Evolutionary conservation across 306 rosid species (phyloP).

Genomic region (Pyrus betulifolia): DNA sequence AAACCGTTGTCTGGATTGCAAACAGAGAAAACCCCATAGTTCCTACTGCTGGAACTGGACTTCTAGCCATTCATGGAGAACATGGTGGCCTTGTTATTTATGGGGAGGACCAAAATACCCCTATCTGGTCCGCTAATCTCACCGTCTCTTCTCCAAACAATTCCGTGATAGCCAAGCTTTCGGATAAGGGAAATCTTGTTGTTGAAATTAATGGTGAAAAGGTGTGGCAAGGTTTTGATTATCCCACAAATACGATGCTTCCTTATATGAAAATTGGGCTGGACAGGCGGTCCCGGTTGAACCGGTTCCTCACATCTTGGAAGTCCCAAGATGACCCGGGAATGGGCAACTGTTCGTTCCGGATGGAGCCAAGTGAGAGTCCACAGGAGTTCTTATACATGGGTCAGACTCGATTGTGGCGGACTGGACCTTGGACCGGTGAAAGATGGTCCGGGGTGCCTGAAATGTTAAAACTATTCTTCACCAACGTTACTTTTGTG

Average conservation of each 20-base stretch:
- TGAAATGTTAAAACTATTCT: background rate
- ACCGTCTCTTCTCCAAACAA: too few relatives aligned
- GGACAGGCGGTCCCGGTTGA: background rate
- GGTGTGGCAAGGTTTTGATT: conserved; percentile 47
- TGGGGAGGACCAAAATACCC: too few relatives aligned
- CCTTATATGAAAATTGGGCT: conserved; percentile 26
- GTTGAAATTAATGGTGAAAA: background rate
- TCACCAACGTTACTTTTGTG: conserved; percentile 8
- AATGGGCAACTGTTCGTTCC: conserved; percentile 14
- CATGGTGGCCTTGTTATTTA: too few relatives aligned
- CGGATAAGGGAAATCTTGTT: too few relatives aligned
- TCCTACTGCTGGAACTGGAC: too few relatives aligned
- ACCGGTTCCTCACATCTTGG: conserved; percentile 17
- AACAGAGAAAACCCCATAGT: conserved; percentile 35
- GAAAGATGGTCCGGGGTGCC: conserved; percentile 25
- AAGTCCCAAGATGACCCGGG: conserved; percentile 42
- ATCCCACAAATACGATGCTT: conserved; percentile 27
- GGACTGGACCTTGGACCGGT: background rate
- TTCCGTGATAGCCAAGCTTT: too few relatives aligned
- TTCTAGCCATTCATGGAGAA: too few relatives aligned
- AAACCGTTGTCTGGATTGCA: conserved; percentile 63
- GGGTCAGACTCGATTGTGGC: background rate
- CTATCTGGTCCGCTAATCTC: too few relatives aligned
- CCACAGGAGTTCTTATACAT: conserved; percentile 22
- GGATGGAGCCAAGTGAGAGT: conserved; percentile 20